phyloP scores from a whole-genome alignment of 2,329 filamentous ascomycete genomes.

The Penicillium sclerotigenum region DNA sequence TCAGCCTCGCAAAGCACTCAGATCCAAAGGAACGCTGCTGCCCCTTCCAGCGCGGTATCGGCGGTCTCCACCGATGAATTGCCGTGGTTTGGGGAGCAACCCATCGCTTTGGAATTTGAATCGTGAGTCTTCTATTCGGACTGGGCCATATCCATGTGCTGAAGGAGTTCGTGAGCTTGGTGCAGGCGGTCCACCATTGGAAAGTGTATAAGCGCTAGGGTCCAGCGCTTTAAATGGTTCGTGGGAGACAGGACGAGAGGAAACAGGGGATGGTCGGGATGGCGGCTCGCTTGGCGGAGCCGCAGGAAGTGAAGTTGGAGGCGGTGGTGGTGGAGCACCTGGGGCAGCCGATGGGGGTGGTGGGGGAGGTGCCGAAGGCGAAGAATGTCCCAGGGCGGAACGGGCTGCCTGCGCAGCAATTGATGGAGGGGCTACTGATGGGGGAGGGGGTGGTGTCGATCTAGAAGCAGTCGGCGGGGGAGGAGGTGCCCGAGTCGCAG shows the following conservation, averaged over 20 bases:
- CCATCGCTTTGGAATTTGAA: slow-evolving; percentile 86
- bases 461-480: slow-evolving; percentile 36
- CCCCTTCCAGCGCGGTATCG: slow-evolving; percentile 87
- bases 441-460: slow-evolving; percentile 45
- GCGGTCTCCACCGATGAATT: slow-evolving; percentile 70
- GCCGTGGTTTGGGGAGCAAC: slow-evolving; percentile 77
- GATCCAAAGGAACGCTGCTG: slow-evolving; percentile 87
- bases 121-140: slow-evolving; percentile 70
- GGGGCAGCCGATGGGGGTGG: slow-evolving; percentile 47
- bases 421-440: slow-evolving; percentile 31
- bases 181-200: slow-evolving; percentile 53
- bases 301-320: slow-evolving; percentile 39
- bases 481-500: slow-evolving; percentile 45
- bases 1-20: slow-evolving; percentile 49
- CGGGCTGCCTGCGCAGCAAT: slow-evolving; percentile 59
- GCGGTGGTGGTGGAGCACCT: slow-evolving; percentile 39
- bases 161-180: slow-evolving; percentile 26
- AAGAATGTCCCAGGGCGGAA: slow-evolving; percentile 51
- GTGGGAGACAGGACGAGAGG: slow-evolving; percentile 34
- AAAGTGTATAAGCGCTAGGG: slow-evolving; percentile 71
- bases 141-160: slow-evolving; percentile 29
- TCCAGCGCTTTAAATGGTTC: slow-evolving; percentile 65
- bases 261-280: slow-evolving; percentile 44
- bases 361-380: slow-evolving; percentile 46
- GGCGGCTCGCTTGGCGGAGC: slow-evolving; percentile 42